phyloP scores from a whole-genome alignment of 169 alveolate genomes.

The Plasmodium cynomolgi region DNA sequence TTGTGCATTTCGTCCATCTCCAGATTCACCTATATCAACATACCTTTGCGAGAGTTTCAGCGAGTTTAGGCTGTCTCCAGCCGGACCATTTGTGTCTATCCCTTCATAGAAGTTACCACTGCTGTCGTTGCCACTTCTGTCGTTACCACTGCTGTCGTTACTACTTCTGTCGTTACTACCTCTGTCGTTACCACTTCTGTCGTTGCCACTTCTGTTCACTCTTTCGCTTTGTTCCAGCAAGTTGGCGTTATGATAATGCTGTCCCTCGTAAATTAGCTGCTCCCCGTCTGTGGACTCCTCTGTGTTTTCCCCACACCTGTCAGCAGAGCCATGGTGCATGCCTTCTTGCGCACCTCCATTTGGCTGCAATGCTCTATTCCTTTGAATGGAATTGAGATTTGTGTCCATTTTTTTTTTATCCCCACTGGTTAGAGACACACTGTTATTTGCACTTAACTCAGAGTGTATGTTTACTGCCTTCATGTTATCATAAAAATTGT shows the following conservation, averaged over 20 bases:
- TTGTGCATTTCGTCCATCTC: neutral
- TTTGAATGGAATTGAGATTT: neutral
- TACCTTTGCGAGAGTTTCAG: neutral
- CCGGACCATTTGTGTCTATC: neutral
- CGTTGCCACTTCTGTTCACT: neutral
- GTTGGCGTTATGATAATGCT: neutral
- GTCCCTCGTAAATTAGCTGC: neutral
- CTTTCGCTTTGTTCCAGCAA: neutral
- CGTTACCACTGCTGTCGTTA: neutral
- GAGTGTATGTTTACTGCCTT: neutral
- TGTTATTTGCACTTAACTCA: neutral
- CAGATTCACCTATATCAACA: neutral
- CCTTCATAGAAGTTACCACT: neutral
- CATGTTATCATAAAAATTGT: neutral
- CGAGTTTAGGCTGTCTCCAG: neutral
- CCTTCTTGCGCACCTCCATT: neutral
- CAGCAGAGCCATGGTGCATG: neutral
- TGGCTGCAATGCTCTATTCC: neutral
- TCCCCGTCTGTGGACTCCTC: neutral
- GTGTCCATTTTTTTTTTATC: neutral
- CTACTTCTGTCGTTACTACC: too few relatives aligned
- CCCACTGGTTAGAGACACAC: neutral
- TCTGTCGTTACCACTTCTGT: neutral
- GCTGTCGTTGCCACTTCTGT: neutral
- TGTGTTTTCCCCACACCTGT: neutral